Evolutionary conservation across 345 rosid genomes (phyloP), one percentile per base, ranked within the genome.

Genomic region (Brassica napus): DNA sequence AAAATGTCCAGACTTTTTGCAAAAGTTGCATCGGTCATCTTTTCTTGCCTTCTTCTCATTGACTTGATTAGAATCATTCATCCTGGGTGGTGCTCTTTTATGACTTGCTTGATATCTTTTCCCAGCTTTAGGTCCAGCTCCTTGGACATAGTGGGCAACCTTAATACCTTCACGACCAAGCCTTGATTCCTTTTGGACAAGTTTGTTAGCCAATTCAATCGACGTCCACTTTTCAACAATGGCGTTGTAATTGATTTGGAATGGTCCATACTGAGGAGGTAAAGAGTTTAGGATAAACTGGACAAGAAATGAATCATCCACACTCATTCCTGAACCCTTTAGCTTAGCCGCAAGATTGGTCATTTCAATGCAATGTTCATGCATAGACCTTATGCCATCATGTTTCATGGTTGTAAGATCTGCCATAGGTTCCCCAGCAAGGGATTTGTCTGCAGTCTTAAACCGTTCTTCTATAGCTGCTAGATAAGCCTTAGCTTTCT

Each of bases 131-230:
- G 37, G 37, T 34, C 37, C 54, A 66, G 24, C 24, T 65, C 26
- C 68, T 32, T 65, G 47, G 24, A 65, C 68, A 34, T 65, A 65
- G 35, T 65, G 28, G 16, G 44, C 47, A 65, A 65, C 49, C 5
- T 34, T 65, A 34, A 63, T 31, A 30, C 39, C 67, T 30, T n/a
- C 42, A 15, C 68, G 68, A 0, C 49, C 12, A 65, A 65, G 47
- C 3, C 49, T 65, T 7, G 68, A 7, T 1, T 34, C 68, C 47
- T 65, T 24, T 64, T 64, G 68, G 4, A 64, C 68, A 12, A 32
- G 32, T 64, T n/a, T 64, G 2, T 64, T 32, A 64, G 68, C 44
- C 24, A 64, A 64, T 64, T 64, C 68, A 64, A n/a, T 32, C 1
- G 47, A 32, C 16, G 42, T 23, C 68, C 24, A n/a, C 5, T 1